Evolutionary conservation across 1,139 yeast species (phyloP).

Genomic region (Debaryomyces subglobosus): DNA sequence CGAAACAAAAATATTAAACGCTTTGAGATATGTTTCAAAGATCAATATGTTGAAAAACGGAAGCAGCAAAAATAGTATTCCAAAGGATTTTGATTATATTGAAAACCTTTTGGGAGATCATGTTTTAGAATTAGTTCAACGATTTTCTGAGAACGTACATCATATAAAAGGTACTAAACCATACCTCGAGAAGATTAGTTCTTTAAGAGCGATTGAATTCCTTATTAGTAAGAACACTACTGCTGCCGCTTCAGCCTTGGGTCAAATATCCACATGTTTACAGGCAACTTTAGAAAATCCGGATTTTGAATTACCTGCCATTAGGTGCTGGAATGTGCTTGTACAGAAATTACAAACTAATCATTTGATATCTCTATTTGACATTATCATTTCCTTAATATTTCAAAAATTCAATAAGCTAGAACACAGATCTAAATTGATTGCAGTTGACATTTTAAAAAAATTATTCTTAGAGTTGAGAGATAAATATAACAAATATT

Average conservation of each 20-base stretch:
- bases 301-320: constrained; percentile 62
- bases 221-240: constrained; percentile 63
- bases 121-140: constrained; percentile 75
- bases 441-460: constrained; percentile 50
- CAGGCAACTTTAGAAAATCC: constrained; percentile 75
- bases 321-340: constrained; percentile 68
- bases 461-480: constrained; percentile 40
- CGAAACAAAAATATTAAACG: constrained; percentile 36
- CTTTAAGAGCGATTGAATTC: constrained; percentile 74
- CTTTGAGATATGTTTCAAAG: constrained; percentile 44
- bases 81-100: constrained; percentile 22
- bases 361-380: constrained; percentile 53
- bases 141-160: constrained; percentile 78
- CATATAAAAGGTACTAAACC: constrained; percentile 74
- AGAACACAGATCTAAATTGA: constrained; percentile 45
- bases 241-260: constrained; percentile 74
- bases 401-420: constrained; percentile 67
- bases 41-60: constrained; percentile 25
- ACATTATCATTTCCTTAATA: constrained; percentile 47
- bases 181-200: constrained; percentile 68
- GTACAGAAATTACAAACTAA: constrained; percentile 52
- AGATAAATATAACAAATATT: constrained; percentile 41
- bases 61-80: constrained; percentile 10
- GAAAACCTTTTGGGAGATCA: constrained; percentile 50
- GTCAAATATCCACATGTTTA: constrained; percentile 85